phyloP scores from a whole-genome alignment of 176 grass and related monocot species.

The Areca catechu region DNA sequence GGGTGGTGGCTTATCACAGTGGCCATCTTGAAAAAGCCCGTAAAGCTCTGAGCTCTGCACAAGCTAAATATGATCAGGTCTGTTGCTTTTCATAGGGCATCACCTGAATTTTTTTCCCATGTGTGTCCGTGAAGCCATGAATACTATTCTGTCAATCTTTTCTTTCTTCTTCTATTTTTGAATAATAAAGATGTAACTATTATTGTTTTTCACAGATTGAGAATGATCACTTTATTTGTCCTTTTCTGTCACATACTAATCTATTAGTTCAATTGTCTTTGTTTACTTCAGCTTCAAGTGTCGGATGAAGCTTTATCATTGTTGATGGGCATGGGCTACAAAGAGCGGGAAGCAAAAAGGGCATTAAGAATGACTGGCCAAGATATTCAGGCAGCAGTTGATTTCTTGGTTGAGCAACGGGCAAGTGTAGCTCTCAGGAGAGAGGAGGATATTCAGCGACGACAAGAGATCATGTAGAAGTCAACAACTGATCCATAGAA shows the following conservation, averaged over 20 bases:
- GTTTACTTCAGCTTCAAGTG: slow-evolving; percentile 72
- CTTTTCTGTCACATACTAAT: too few species aligned
- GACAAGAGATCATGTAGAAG: slow-evolving; percentile 60
- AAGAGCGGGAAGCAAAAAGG: slow-evolving; percentile 58
- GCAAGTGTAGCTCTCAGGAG: slow-evolving; percentile 50
- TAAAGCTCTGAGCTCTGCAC: slow-evolving; percentile 58
- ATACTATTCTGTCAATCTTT: too few species aligned
- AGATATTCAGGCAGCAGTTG: slow-evolving; percentile 76
- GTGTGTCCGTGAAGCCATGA: too few species aligned
- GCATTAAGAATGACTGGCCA: slow-evolving; percentile 82
- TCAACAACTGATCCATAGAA: slow-evolving; percentile 12
- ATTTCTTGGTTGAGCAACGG: slow-evolving; percentile 70
- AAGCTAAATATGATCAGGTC: slow-evolving; percentile 85
- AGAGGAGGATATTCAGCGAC: slow-evolving; percentile 43
- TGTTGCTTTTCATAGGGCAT: background rate
- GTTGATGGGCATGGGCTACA: slow-evolving; percentile 80
- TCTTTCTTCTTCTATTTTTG: too few species aligned
- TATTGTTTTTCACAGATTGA: too few species aligned
- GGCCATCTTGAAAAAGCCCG: slow-evolving; percentile 51
- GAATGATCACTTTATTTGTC: too few species aligned
- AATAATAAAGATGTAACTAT: too few species aligned
- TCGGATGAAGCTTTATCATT: slow-evolving; percentile 87
- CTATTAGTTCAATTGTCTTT: too few species aligned
- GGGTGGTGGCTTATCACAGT: slow-evolving; percentile 90
- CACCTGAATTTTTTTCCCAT: too few species aligned